Conservation (phyloP, 352 stramenopile species). For the Saprolegnia diclina region DNA sequence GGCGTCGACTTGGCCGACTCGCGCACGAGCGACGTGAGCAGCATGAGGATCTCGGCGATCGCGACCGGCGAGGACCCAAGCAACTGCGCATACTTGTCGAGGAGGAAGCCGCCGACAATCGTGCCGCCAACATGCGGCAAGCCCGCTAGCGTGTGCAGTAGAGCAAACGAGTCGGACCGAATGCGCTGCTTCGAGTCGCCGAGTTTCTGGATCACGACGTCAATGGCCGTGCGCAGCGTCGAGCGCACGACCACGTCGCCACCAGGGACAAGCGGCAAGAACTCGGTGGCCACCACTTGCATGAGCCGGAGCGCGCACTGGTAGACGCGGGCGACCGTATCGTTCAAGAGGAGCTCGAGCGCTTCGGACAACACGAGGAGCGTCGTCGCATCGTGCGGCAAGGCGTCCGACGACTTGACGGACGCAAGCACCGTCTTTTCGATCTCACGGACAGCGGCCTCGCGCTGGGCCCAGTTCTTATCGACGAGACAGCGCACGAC, state of each 20-base stretch:
- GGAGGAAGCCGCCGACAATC: constrained; percentile 56
- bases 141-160: constrained; percentile 56
- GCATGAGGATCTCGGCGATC: constrained; percentile 50
- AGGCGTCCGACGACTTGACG: constrained; percentile 31
- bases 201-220: constrained; percentile 62
- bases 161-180: constrained; percentile 60
- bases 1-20: constrained; percentile 33
- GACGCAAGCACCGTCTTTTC: constrained; percentile 59
- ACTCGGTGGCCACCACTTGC: constrained; percentile 64
- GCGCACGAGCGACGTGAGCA: constrained; percentile 58
- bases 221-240: constrained; percentile 54
- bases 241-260: constrained; percentile 38
- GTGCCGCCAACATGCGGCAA: constrained; percentile 53
- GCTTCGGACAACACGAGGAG: constrained; percentile 50
- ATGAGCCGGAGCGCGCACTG: constrained; percentile 69
- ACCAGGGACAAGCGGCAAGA: constrained; percentile 47
- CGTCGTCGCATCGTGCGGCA: constrained; percentile 39
- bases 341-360: constrained; percentile 63
- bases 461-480: constrained; percentile 70
- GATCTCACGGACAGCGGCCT: constrained; percentile 66
- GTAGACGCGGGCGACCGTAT: constrained; percentile 71
- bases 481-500: constrained; percentile 73
- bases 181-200: constrained; percentile 72
- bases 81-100: constrained; percentile 50
- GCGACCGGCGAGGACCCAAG: constrained; percentile 31